phyloP scores from a whole-genome alignment of 148 eudicot genomes.

The Salicornia ramosissima region DNA sequence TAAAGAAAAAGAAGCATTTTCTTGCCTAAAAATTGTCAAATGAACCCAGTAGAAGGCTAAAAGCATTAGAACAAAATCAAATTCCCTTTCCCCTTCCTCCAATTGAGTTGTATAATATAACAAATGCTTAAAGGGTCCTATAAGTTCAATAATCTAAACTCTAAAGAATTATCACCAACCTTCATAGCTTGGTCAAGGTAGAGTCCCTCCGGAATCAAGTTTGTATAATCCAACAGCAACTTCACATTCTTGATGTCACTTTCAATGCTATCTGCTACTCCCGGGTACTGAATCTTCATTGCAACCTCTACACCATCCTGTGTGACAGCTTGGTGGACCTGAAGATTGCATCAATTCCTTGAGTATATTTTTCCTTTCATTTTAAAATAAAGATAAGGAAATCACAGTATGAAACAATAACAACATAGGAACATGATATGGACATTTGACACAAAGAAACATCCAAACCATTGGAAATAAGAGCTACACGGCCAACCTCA shows the following conservation, averaged over 20 bases:
- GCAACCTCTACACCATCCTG: slow-evolving; percentile 78
- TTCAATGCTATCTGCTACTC: slow-evolving; percentile 96
- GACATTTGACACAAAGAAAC: not conserved
- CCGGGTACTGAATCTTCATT: slow-evolving; percentile 96
- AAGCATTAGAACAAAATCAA: not conserved
- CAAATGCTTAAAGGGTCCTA: not conserved
- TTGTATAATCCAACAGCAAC: slow-evolving; percentile 65
- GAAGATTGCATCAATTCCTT: slow-evolving; percentile 12
- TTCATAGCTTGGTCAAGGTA: slow-evolving; percentile 89
- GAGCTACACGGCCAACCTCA: not conserved
- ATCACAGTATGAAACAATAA: not conserved
- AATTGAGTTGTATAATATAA: not conserved
- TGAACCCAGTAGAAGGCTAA: not conserved
- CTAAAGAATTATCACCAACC: slow-evolving; percentile 33
- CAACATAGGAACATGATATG: not conserved
- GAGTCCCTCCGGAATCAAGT: slow-evolving; percentile 74
- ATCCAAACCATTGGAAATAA: not conserved
- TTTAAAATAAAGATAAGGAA: not conserved
- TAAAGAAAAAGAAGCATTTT: too few species aligned
- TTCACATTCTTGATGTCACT: slow-evolving; percentile 97
- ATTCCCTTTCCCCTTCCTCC: not conserved
- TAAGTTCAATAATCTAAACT: not conserved
- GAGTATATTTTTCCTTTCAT: not conserved
- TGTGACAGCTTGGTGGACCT: slow-evolving; percentile 89
- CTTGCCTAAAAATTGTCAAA: not conserved